phyloP scores from a whole-genome alignment of 176 grass and related monocot genomes.

The Hordeum marinum region DNA sequence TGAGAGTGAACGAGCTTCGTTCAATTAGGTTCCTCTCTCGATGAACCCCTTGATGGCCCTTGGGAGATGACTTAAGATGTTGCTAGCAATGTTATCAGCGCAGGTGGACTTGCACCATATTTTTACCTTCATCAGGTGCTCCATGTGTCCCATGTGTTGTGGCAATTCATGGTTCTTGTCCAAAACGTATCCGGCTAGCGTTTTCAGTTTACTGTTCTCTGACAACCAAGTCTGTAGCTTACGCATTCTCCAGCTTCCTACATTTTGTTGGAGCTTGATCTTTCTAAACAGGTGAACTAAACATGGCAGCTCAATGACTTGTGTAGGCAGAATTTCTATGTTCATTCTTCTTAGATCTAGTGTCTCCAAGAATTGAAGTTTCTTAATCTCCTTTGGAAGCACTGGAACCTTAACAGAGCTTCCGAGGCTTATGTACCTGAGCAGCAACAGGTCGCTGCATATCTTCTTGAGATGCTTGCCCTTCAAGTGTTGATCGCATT shows the following conservation, averaged over 20 bases:
- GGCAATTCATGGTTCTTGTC: background rate
- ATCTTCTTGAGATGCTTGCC: background rate
- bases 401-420: background rate
- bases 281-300: background rate
- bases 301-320: background rate
- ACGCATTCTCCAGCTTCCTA: background rate
- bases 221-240: background rate
- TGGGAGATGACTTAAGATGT: background rate
- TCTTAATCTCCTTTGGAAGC: background rate
- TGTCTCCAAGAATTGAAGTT: constrained; percentile 19
- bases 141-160: background rate
- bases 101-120: background rate
- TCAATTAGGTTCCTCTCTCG: background rate
- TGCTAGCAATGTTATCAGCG: no score
- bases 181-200: background rate
- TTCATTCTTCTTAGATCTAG: background rate
- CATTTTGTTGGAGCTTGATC: background rate
- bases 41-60: background rate
- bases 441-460: background rate
- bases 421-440: background rate
- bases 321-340: background rate
- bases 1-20: background rate
- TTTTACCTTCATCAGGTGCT: background rate
- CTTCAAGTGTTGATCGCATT: background rate
- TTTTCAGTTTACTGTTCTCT: background rate